These are phyloP conservation scores for Diatrype stigma DNA, from an alignment of 2,329 filamentous ascomycete genomes.

Conservation along the genomic window DNA sequence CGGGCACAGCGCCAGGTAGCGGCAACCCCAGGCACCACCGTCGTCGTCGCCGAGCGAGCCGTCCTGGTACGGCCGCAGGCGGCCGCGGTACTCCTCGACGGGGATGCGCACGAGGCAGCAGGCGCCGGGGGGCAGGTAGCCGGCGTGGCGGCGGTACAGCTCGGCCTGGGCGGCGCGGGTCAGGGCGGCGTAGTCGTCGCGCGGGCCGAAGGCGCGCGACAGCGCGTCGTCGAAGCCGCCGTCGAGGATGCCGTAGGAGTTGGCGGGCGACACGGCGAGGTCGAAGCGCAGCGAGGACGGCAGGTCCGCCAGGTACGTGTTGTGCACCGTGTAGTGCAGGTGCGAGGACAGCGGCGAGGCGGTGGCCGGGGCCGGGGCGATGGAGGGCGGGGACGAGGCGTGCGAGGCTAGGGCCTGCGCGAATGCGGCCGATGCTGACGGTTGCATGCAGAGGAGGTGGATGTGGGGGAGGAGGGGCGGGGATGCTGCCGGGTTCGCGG, in stretches of 20 bases:
- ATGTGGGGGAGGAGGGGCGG: constrained; percentile 31
- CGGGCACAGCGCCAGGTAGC: constrained; percentile 45
- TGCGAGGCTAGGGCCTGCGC: constrained; percentile 30
- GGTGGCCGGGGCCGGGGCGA: constrained; percentile 5
- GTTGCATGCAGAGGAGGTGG: constrained; percentile 38
- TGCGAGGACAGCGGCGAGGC: no score
- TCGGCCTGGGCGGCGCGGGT: constrained; percentile 39
- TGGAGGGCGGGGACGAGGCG: constrained; percentile 5
- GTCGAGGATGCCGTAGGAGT: constrained; percentile 50
- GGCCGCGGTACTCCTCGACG: constrained; percentile 25
- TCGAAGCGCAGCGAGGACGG: constrained; percentile 36
- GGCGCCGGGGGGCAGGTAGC: constrained; percentile 46
- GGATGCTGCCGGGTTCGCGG: no score
- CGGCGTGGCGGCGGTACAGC: constrained; percentile 42
- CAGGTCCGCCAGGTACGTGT: constrained; percentile 35
- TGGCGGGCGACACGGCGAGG: constrained; percentile 49
- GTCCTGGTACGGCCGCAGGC: not conserved
- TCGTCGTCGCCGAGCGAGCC: constrained; percentile 14
- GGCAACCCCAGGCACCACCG: constrained; percentile 36
- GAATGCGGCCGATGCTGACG: constrained; percentile 36
- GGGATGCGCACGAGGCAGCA: constrained; percentile 46
- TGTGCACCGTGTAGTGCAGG: constrained; percentile 31
- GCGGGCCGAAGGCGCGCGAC: constrained; percentile 42
- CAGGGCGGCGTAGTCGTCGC: constrained; percentile 41
- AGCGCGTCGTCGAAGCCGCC: constrained; percentile 53